Base-by-base conservation (phyloP, 2,329 filamentous ascomycete genomes). In the Pseudogymnoascus sp. region DNA sequence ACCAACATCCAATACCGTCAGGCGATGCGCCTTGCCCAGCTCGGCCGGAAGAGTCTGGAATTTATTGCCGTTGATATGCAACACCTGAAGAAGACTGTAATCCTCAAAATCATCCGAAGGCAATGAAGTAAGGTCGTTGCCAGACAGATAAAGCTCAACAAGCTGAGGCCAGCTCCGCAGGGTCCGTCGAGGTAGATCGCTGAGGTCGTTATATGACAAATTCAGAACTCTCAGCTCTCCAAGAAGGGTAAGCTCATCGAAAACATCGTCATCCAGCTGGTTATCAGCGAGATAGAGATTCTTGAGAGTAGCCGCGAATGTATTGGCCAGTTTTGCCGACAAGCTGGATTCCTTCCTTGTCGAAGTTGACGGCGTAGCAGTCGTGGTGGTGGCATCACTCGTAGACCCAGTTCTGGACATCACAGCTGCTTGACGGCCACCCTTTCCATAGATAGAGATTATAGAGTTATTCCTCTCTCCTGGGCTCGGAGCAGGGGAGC, bases 11-110 rank as follows among this genome's bases (percentile, higher is more conserved):
- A 99, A 81, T 60, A 97, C 89, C 4, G 92, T 88, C 26, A 99
- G 83, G 75, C 95, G 95, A 76, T 92, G 90, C 50, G 96, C 91
- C 74, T 96, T 91, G 65, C 92, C 96, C 59, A 99, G 87, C 73
- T 99, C 95, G 7, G 95, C 95, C 1, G 95, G 95, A 19, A 99
- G 81, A 35, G 96, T 96, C 69, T 96, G 96, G 73, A 99, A 99
- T 73, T 96, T 95, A 78, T 99, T 99, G 73, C 89, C 90, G 77
- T 99, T 99, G 77, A 99, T 90, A 74, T 97, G 92, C 6, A 99
- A 82, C 4, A 96, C 86, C 73, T 95, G 93, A 40, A 99, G 81
- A 61, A 91, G 85, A 71, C 90, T 92, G 65, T 89, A 88, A 72
- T 97, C 91, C 75, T 96, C 93, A 53, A 99, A 80, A 70, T 99